These are phyloP conservation scores for Pseudozyma tsukubaensis DNA, from an alignment of 1,284 basidiomycete genomes.

Conservation along the genomic window DNA sequence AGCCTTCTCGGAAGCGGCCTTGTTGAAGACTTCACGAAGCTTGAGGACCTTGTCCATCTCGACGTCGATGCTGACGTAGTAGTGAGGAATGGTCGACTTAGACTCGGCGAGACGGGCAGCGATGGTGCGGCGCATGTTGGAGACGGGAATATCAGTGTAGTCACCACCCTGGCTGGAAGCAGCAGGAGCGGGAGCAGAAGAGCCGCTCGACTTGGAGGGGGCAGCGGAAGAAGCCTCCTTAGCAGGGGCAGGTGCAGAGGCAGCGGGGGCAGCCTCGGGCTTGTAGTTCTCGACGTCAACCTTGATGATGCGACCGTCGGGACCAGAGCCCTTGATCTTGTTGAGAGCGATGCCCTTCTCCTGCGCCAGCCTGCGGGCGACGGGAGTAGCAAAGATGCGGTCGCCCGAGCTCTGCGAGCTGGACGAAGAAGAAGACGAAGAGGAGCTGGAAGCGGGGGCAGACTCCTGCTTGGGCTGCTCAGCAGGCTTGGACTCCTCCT, in stretches of 20 bases:
- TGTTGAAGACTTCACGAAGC: constrained; percentile 94
- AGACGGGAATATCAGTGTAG: constrained; percentile 90
- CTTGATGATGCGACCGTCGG: constrained; percentile 90
- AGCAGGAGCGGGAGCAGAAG: constrained; percentile 35
- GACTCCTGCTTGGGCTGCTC: constrained; percentile 60
- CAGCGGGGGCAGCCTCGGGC: constrained; percentile 53
- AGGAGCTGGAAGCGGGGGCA: constrained; percentile 22
- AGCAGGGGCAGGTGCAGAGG: constrained; percentile 38
- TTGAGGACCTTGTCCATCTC: constrained; percentile 97
- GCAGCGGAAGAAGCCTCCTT: constrained; percentile 35
- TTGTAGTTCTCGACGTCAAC: constrained; percentile 90
- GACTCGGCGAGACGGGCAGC: constrained; percentile 89
- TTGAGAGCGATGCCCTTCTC: constrained; percentile 92
- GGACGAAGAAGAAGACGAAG: constrained; percentile 23
- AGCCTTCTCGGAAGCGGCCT: constrained; percentile 69
- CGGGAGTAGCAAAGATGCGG: constrained; percentile 87
- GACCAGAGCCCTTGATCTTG: constrained; percentile 93
- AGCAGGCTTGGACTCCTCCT: constrained; percentile 47
- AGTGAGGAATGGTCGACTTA: constrained; percentile 95
- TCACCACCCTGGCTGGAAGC: constrained; percentile 73
- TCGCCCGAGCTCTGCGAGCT: constrained; percentile 41
- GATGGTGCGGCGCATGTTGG: constrained; percentile 95
- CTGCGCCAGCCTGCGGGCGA: constrained; percentile 95
- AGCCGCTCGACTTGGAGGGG: constrained; percentile 37
- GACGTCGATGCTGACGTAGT: constrained; percentile 94